A percentile compares a stretch with the other conserved stretches of the same genome.
These are phyloP conservation scores for Aphelidium insulamus DNA, from an alignment of 371 early-diverging fungal genomes.

Conservation along the genomic window DNA sequence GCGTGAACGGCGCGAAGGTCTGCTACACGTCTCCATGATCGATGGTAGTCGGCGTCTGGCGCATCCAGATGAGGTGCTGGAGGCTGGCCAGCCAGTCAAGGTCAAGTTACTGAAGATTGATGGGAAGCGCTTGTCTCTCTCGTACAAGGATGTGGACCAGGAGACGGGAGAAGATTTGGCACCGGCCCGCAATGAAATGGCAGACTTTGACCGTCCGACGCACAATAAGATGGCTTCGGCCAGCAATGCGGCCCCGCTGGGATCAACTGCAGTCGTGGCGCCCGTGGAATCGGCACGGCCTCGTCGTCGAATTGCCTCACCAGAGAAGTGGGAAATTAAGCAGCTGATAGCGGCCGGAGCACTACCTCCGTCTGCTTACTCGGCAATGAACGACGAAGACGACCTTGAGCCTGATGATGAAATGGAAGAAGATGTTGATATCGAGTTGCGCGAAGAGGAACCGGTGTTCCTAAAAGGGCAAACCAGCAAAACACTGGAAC, in stretches of 20 bases:
- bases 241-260: no score
- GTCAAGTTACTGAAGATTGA: conserved; percentile 81
- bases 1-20: conserved; percentile 41
- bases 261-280: no score
- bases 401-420: conserved; percentile 62
- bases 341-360: conserved; percentile 89
- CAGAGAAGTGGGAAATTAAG: conserved; percentile 89
- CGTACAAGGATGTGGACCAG: conserved; percentile 90
- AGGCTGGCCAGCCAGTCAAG: conserved; percentile 48
- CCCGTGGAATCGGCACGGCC: no score
- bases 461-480: conserved; percentile 86
- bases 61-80: conserved; percentile 58
- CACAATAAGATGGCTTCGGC: no score
- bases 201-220: no score
- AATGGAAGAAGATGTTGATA: conserved; percentile 82
- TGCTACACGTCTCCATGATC: conserved; percentile 65
- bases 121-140: conserved; percentile 52
- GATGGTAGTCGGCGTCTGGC: conserved; percentile 34
- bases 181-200: no score
- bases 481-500: conserved; percentile 51
- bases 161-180: conserved; percentile 61
- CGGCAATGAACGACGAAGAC: no score
- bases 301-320: no score
- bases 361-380: conserved; percentile 59
- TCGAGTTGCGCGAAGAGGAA: conserved; percentile 87